Percentiles rank a stretch among this genome's conserved stretches.
Evolutionary conservation across 768 basidiomycete genomes (phyloP).

Genomic region (Imleria badia): DNA sequence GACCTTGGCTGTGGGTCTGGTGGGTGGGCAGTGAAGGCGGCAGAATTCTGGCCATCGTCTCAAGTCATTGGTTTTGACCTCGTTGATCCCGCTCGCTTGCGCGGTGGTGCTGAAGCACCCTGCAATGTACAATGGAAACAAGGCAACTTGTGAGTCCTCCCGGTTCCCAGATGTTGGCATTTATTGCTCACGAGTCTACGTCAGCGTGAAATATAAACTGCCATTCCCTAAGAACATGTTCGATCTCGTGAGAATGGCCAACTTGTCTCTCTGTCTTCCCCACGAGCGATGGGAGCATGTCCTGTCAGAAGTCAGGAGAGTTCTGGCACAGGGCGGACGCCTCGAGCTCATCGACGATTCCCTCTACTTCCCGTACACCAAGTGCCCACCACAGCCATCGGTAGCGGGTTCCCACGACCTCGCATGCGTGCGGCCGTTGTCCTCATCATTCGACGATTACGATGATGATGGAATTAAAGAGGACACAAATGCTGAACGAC

Average conservation of each 20-base stretch:
- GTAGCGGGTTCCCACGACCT: not conserved
- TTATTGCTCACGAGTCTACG: slow-evolving; percentile 14
- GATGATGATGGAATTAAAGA: slow-evolving; percentile 20
- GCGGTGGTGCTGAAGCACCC: slow-evolving; percentile 39
- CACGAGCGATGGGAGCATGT: slow-evolving; percentile 58
- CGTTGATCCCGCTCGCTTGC: slow-evolving; percentile 36
- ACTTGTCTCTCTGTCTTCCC: slow-evolving; percentile 62
- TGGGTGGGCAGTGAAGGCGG: slow-evolving; percentile 64
- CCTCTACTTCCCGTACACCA: slow-evolving; percentile 59
- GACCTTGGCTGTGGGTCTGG: slow-evolving; percentile 80
- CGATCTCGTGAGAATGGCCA: slow-evolving; percentile 73
- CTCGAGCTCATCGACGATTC: slow-evolving; percentile 78
- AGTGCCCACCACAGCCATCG: slow-evolving; percentile 20
- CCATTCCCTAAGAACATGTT: slow-evolving; percentile 66
- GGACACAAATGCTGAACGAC: slow-evolving; percentile 17
- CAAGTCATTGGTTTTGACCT: slow-evolving; percentile 68
- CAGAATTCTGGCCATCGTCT: slow-evolving; percentile 58
- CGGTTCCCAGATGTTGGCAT: not conserved
- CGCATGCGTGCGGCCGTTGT: not conserved
- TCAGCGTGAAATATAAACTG: slow-evolving; percentile 52
- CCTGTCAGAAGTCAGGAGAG: slow-evolving; percentile 58
- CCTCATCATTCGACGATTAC: slow-evolving; percentile 23
- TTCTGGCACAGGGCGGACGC: slow-evolving; percentile 59
- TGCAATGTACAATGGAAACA: slow-evolving; percentile 48
- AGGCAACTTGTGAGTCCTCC: slow-evolving; percentile 63